Percentiles rank a stretch among this genome's conserved stretches.
These are phyloP conservation scores for Cladorrhinum samala DNA, from an alignment of 495 filamentous ascomycete species.

Conservation along the genomic window DNA sequence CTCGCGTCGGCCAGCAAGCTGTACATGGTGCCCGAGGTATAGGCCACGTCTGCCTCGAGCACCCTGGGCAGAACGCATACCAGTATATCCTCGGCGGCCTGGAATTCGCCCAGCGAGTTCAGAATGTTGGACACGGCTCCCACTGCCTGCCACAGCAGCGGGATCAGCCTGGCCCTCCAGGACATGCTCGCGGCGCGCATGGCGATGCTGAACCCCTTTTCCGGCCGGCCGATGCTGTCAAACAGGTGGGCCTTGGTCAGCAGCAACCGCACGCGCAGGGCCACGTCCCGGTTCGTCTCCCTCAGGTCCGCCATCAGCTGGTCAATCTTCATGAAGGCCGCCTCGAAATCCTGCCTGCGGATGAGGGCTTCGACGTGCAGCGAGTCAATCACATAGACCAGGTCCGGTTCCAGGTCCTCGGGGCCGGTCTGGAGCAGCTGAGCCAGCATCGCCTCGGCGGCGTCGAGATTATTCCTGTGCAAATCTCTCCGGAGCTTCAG, in stretches of 20 bases:
- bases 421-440: constrained; percentile 46
- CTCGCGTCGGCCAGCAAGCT: constrained; percentile 73
- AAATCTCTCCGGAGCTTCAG: constrained; percentile 66
- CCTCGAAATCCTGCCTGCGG: constrained; percentile 54
- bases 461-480: constrained; percentile 62
- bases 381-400: constrained; percentile 62
- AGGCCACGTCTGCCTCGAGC: constrained; percentile 65
- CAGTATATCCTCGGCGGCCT: constrained; percentile 59
- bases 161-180: constrained; percentile 62
- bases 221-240: constrained; percentile 60
- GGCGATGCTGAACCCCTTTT: constrained; percentile 77
- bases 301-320: constrained; percentile 56
- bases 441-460: constrained; percentile 60
- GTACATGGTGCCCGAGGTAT: constrained; percentile 62
- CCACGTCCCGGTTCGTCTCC: constrained; percentile 66
- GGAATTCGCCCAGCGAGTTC: constrained; percentile 66
- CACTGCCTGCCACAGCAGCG: constrained; percentile 72
- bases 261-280: constrained; percentile 68
- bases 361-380: constrained; percentile 66
- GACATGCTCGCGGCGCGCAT: constrained; percentile 75
- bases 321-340: constrained; percentile 65
- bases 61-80: constrained; percentile 75
- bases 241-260: constrained; percentile 71
- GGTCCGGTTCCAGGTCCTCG: constrained; percentile 56
- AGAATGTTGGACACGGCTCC: constrained; percentile 63